Evolutionary conservation across 352 stramenopile genomes (phyloP).

Genomic region (Globisporangium paddicum): DNA sequence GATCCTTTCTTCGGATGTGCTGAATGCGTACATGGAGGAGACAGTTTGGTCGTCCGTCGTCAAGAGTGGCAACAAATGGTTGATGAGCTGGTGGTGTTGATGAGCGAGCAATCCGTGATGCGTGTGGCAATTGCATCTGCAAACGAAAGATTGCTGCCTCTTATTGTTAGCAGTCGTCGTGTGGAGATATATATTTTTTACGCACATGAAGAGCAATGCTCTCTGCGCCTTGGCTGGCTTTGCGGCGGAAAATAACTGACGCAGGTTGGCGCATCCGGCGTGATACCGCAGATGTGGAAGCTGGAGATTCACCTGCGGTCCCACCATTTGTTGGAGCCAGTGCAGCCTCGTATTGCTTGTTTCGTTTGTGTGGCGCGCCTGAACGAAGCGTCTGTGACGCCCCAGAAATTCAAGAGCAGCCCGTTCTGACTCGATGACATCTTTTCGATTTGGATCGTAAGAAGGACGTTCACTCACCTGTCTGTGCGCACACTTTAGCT

Average conservation of each 20-base stretch:
- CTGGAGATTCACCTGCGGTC: constrained; percentile 2
- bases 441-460: neutral
- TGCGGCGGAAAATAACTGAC: neutral
- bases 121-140: neutral
- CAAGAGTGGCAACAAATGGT: no score
- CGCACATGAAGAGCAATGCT: neutral
- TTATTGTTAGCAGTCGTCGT: no score
- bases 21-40: constrained; percentile 7
- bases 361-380: neutral
- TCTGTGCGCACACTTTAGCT: no score
- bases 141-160: no score
- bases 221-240: neutral
- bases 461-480: constrained; percentile 1
- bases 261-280: neutral
- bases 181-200: no score
- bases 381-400: neutral
- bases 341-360: neutral
- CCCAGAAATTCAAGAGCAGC: neutral
- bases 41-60: neutral
- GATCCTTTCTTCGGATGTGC: neutral
- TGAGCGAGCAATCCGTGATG: neutral
- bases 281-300: constrained; percentile 6
- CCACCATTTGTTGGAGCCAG: neutral
- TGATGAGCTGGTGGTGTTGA: no score
- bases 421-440: neutral